Percentiles rank a stretch among this genome's conserved stretches.
phyloP scores from a whole-genome alignment of 352 stramenopile genomes.

The Pythium dissotocum region DNA sequence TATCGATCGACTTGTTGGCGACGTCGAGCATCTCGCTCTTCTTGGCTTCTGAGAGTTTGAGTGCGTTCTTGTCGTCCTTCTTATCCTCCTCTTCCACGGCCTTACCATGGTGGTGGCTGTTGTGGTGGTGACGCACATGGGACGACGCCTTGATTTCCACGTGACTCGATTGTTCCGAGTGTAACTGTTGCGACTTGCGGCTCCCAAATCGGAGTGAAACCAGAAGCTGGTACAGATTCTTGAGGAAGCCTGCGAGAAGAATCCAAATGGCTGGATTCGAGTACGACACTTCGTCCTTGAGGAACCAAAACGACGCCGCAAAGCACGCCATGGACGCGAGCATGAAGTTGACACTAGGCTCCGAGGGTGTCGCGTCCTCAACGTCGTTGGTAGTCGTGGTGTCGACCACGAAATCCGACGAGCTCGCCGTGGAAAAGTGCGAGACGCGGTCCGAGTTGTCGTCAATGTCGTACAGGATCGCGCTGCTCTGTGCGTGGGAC shows the following conservation, averaged over 20 bases:
- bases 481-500: conserved; percentile 56
- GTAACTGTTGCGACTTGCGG: conserved; percentile 22
- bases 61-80: conserved; percentile 13
- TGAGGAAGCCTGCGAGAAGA: conserved; percentile 62
- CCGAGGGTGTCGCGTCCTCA: conserved; percentile 13
- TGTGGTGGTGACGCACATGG: conserved; percentile 4
- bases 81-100: neutral
- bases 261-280: conserved; percentile 82
- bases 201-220: conserved; percentile 32
- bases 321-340: conserved; percentile 63
- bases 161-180: conserved; percentile 9
- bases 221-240: conserved; percentile 69
- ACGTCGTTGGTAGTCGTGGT: conserved; percentile 27
- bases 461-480: conserved; percentile 64
- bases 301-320: conserved; percentile 70
- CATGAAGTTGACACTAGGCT: conserved; percentile 52
- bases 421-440: conserved; percentile 36
- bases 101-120: neutral
- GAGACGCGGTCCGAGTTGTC: conserved; percentile 32
- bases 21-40: conserved; percentile 49
- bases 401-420: conserved; percentile 32
- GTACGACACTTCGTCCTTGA: conserved; percentile 73
- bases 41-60: conserved; percentile 11
- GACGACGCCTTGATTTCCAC: conserved; percentile 27
- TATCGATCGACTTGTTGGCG: conserved; percentile 51